Base-by-base conservation (phyloP, 208 protist genomes). In the Trypanosoma lewisi region DNA sequence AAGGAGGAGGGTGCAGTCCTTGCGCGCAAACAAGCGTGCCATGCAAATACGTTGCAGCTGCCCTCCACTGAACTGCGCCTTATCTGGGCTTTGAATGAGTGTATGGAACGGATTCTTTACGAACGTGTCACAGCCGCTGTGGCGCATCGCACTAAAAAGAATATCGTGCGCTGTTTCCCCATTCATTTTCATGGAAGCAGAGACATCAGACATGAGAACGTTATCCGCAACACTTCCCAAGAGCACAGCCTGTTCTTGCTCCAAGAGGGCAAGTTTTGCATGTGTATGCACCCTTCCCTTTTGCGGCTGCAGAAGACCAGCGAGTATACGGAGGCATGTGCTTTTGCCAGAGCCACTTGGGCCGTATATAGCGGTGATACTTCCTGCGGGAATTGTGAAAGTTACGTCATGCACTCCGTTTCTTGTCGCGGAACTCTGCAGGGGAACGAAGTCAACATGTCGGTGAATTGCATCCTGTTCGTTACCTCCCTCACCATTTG, bases 31-130 rank as follows among this genome's bases (percentile, higher is more conserved):
- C 3, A 91, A 54, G 11, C 87, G 79, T 0, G 87, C 81, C 30
- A 94, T 67, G n/a, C 80, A 85, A 36, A 91, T 83, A 36, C 83
- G 81, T 54, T 94, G 87, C 41, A 90, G 80, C 60, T 94, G 87
- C 11, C 87, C 87, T 8, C 87, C 87, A 60, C 83, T 94, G 50
- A 91, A 91, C 42, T 73, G 80, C 23, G 87, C 77, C 34, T 89
- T 78, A 44, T 91, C 82, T 42, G 77, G 76, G 49, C 83, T 91
- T 25, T 91, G 71, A 62, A 94, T 89, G 33, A 52, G 19, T 17
- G 77, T 76, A 23, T 45, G 36, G 51, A 89, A 93, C 6, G 87
- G 83, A 56, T 89, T 73, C 21, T 52, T 67, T 21, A 90, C 49
- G 57, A 90, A 93, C 0, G 47, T 39, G 30, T 61, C 41, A 52